Conservation (phyloP, 1,284 basidiomycete genomes). For the Apiotrichum veenhuisii region DNA sequence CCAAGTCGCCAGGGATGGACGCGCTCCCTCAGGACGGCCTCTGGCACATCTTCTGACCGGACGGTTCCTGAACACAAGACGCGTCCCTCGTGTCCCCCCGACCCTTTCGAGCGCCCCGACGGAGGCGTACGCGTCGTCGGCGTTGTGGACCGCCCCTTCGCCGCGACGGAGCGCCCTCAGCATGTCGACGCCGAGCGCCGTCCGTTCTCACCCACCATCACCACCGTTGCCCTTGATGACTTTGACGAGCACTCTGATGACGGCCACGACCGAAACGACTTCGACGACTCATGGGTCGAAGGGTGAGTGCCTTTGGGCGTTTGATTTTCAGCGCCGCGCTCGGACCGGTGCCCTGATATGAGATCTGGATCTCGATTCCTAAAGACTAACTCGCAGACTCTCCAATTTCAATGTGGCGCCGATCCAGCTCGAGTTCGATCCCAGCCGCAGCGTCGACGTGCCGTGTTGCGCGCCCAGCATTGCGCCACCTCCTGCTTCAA, state of each 20-base stretch:
- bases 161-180: constrained; percentile 14
- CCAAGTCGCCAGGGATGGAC: constrained; percentile 5
- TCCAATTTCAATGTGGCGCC: neutral
- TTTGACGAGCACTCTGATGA: neutral
- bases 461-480: neutral
- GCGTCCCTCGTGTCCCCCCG: constrained; percentile 36
- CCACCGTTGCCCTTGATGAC: constrained; percentile 4
- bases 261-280: neutral
- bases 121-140: constrained; percentile 32
- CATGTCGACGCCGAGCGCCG: constrained; percentile 15
- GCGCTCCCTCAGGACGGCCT: constrained; percentile 5
- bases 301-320: neutral
- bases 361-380: neutral
- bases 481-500: neutral
- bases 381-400: neutral
- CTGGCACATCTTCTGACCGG: neutral
- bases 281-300: constrained; percentile 10
- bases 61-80: constrained; percentile 16
- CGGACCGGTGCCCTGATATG: no score
- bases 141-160: constrained; percentile 24
- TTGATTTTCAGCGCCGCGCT: neutral
- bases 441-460: neutral
- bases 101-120: constrained; percentile 31
- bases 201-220: neutral
- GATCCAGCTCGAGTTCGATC: neutral